A percentile compares a stretch with the other conserved stretches of the same genome.
Evolutionary conservation across 164 flowering plant species (phyloP).

Genomic region (Macadamia tetraphylla): DNA sequence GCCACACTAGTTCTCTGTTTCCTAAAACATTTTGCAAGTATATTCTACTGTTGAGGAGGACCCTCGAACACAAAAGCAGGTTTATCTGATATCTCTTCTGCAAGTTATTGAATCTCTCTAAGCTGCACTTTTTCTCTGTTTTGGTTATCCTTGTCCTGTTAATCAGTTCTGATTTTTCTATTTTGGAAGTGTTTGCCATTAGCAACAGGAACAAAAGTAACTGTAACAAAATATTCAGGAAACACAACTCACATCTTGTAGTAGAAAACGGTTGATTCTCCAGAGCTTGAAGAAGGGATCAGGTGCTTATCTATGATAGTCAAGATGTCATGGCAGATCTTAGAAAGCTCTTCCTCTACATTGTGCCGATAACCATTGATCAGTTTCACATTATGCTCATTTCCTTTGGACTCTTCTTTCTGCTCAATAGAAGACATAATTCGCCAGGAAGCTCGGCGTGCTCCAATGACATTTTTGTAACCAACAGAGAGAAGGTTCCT

Average conservation of each 20-base stretch:
- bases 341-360: slow-evolving; percentile 80
- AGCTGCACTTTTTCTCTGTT: too few species aligned
- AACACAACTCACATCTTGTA: slow-evolving; percentile 70
- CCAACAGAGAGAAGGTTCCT: slow-evolving; percentile 85
- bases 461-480: slow-evolving; percentile 88
- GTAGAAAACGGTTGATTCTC: slow-evolving; percentile 83
- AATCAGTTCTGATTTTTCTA: too few species aligned
- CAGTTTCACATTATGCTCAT: slow-evolving; percentile 62
- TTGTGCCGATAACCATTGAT: slow-evolving; percentile 68
- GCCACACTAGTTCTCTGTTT: too few species aligned
- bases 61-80: too few species aligned
- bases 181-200: too few species aligned
- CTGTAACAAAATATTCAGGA: background rate
- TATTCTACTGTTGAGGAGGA: too few species aligned
- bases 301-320: slow-evolving; percentile 70
- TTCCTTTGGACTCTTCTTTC: slow-evolving; percentile 84
- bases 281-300: slow-evolving; percentile 58
- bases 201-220: background rate
- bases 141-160: too few species aligned
- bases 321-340: slow-evolving; percentile 73
- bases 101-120: too few species aligned
- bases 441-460: slow-evolving; percentile 86
- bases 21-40: too few species aligned
- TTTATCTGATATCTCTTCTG: too few species aligned
- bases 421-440: slow-evolving; percentile 90